Percentiles rank a stretch among this genome's conserved stretches.
Conservation (phyloP, 192 early-diverging fungal species). For the Podila horticola region DNA sequence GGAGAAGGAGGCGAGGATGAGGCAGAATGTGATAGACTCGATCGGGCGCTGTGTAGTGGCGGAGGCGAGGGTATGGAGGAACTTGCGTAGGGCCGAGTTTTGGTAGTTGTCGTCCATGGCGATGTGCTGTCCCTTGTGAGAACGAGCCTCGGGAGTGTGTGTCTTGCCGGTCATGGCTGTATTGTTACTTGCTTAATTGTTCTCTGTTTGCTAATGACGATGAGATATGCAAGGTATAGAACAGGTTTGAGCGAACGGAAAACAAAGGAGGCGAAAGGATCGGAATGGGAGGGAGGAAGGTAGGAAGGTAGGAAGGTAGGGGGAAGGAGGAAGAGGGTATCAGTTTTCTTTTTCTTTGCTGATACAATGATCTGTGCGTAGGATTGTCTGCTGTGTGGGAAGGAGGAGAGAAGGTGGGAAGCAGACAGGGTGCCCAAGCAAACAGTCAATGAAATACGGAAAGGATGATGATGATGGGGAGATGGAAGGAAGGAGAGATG, state of each 20-base stretch:
- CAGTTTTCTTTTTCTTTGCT: neutral
- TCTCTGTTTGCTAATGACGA: neutral
- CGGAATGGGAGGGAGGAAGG: neutral
- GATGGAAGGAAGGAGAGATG: conserved; percentile 1
- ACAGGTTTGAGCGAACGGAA: no score
- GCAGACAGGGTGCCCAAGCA: neutral
- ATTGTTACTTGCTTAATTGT: neutral
- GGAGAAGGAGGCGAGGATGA: conserved; percentile 77
- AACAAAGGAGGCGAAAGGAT: neutral
- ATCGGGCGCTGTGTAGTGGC: conserved; percentile 75
- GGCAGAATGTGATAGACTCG: conserved; percentile 77
- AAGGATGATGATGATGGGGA: neutral
- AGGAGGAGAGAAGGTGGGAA: neutral
- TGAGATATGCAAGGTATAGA: no score
- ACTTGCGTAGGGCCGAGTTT: conserved; percentile 45
- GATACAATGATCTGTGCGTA: no score
- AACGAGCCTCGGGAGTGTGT: conserved; percentile 32
- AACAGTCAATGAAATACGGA: neutral
- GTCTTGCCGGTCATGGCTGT: conserved; percentile 47
- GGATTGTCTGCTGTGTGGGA: neutral
- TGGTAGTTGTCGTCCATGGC: conserved; percentile 31
- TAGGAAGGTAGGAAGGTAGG: no score
- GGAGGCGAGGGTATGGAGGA: conserved; percentile 38
- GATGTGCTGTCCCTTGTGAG: conserved; percentile 17
- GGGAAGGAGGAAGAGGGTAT: neutral